Percentiles rank a stretch among this genome's conserved stretches.
Evolutionary conservation across 306 rosid species (phyloP).

Genomic region (Alnus glutinosa): DNA sequence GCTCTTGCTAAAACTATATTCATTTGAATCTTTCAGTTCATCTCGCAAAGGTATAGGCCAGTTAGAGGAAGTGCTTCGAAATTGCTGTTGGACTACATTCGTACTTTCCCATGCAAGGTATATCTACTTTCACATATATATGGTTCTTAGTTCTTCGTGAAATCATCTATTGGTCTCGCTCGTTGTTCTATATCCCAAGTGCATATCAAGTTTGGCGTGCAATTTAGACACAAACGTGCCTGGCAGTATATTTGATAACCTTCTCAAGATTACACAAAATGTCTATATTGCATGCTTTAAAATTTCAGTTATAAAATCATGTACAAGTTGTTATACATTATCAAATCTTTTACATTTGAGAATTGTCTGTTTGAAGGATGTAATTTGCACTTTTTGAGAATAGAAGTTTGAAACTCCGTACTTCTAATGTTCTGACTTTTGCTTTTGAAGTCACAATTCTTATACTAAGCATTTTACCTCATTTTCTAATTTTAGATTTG

Average conservation of each 20-base stretch:
- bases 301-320: too few relatives aligned
- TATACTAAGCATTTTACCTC: neutral
- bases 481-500: neutral
- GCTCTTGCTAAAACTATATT: constrained; percentile 18
- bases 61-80: constrained; percentile 74
- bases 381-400: neutral
- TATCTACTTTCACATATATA: constrained; percentile 8
- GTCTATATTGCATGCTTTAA: too few relatives aligned
- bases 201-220: neutral
- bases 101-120: constrained; percentile 81
- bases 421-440: neutral
- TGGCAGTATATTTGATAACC: too few relatives aligned
- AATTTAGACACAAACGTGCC: neutral
- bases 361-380: neutral
- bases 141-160: neutral
- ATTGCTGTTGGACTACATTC: constrained; percentile 65
- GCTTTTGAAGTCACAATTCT: neutral
- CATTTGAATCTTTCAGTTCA: constrained; percentile 55
- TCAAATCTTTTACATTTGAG: neutral
- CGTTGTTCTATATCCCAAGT: neutral
- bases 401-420: neutral
- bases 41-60: constrained; percentile 86
- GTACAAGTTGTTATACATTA: too few relatives aligned
- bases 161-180: neutral
- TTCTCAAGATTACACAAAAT: too few relatives aligned